Evolutionary conservation across 73 alveolate genomes (phyloP).

Genomic region (Tetrahymena thermophila): DNA sequence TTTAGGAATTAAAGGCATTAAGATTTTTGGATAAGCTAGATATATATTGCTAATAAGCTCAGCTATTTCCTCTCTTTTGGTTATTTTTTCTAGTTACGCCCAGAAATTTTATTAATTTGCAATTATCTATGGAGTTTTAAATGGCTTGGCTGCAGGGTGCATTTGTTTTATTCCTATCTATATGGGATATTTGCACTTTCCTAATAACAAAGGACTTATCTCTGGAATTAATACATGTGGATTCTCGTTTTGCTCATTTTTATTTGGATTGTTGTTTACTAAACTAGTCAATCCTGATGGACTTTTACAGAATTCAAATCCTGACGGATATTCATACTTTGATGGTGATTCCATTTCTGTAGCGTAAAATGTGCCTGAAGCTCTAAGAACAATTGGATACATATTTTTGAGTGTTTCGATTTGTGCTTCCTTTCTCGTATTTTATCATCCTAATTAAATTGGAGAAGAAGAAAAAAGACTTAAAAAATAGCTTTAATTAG

Average conservation of each 20-base stretch:
- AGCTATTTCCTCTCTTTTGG: background rate
- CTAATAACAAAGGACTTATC: background rate
- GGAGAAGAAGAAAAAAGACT: background rate
- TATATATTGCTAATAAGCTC: background rate
- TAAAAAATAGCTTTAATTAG: background rate
- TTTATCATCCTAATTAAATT: background rate
- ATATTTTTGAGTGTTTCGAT: background rate
- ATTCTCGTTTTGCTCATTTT: background rate
- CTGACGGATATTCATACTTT: background rate
- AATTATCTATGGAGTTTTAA: background rate
- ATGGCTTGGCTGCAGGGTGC: background rate
- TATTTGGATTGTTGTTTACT: background rate
- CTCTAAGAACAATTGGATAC: background rate
- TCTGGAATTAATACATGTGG: background rate
- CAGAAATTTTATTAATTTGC: background rate
- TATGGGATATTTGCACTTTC: background rate
- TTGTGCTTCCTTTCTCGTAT: background rate
- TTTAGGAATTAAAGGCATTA: background rate
- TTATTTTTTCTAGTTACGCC: background rate
- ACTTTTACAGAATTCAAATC: background rate
- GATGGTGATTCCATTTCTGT: background rate
- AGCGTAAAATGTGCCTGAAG: background rate
- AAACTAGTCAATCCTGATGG: background rate
- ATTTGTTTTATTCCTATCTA: background rate
- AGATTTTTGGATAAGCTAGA: background rate